These are phyloP conservation scores for Pilasporangium apinafurcum DNA, from an alignment of 352 stramenopile genomes.

Conservation along the genomic window DNA sequence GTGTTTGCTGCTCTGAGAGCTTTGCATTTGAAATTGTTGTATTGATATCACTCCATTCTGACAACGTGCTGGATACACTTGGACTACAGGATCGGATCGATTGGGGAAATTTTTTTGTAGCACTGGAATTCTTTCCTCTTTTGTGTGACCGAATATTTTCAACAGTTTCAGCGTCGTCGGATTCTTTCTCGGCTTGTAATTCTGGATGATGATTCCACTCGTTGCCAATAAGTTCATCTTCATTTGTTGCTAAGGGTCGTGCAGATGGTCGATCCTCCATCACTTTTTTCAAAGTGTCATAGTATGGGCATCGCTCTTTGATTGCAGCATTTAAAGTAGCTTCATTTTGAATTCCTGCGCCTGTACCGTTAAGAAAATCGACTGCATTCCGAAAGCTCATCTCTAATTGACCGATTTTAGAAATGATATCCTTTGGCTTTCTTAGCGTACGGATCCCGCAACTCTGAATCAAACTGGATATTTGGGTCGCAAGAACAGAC, in stretches of 20 bases:
- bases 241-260: slow-evolving; percentile 5
- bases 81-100: slow-evolving; percentile 1
- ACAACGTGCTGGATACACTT: background rate
- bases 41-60: slow-evolving; percentile 8
- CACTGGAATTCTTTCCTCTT: background rate
- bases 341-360: slow-evolving; percentile 5
- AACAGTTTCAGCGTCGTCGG: background rate
- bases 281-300: slow-evolving; percentile 6
- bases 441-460: background rate
- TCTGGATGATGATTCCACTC: too few species aligned
- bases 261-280: slow-evolving; percentile 5
- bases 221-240: background rate
- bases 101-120: too few species aligned
- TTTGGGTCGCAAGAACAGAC: background rate
- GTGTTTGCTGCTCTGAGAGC: background rate
- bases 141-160: background rate
- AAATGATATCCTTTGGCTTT: slow-evolving; percentile 11
- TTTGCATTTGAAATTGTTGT: background rate
- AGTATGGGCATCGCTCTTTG: slow-evolving; percentile 7
- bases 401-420: slow-evolving; percentile 8
- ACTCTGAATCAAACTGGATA: background rate
- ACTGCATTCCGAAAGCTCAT: slow-evolving; percentile 8
- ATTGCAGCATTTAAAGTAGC: slow-evolving; percentile 2
- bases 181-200: too few species aligned
- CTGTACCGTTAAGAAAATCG: slow-evolving; percentile 8